A percentile compares a stretch with the other conserved stretches of the same genome.
Evolutionary conservation across 1,139 yeast genomes (phyloP).

Genomic region (Debaryomyces robertsiae): DNA sequence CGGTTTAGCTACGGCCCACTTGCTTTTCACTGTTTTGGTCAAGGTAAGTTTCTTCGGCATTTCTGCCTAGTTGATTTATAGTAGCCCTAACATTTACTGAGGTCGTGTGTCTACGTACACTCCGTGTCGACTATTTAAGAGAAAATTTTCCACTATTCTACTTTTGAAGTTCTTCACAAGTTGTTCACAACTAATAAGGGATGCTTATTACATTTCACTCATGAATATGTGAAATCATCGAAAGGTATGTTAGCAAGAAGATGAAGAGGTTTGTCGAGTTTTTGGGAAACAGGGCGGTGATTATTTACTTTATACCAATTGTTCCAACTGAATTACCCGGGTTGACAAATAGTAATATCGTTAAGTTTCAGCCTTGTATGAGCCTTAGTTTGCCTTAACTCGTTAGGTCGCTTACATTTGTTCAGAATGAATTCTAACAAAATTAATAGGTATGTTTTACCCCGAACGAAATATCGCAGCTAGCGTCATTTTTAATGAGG

Average conservation of each 20-base stretch:
- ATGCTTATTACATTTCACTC: conserved; percentile 2
- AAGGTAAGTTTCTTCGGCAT: conserved; percentile 55
- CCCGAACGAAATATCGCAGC: conserved; percentile 11
- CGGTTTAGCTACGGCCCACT: conserved; percentile 39
- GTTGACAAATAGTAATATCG: conserved; percentile 75
- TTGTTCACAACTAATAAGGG: no score
- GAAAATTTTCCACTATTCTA: conserved; percentile 11
- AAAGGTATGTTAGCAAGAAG: conserved; percentile 21
- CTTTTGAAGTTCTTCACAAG: no score
- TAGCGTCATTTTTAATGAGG: conserved; percentile 40
- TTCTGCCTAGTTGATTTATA: conserved; percentile 2
- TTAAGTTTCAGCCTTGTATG: conserved; percentile 90
- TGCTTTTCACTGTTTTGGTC: conserved; percentile 47
- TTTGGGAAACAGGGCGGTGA: conserved; percentile 47
- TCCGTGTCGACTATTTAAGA: conserved; percentile 4
- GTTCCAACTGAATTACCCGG: conserved; percentile 77
- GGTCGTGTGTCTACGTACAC: conserved; percentile 8
- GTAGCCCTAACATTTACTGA: conserved; percentile 10
- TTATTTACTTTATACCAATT: conserved; percentile 74
- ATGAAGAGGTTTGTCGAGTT: background rate
- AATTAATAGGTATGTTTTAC: conserved; percentile 22
- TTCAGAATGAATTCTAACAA: conserved; percentile 22
- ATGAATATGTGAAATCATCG: conserved; percentile 16
- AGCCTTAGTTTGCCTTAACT: conserved; percentile 37
- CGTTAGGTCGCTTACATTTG: background rate